These are phyloP conservation scores for Aureobasidium sp. DNA, from an alignment of 2,329 filamentous ascomycete species.

Conservation along the genomic window DNA sequence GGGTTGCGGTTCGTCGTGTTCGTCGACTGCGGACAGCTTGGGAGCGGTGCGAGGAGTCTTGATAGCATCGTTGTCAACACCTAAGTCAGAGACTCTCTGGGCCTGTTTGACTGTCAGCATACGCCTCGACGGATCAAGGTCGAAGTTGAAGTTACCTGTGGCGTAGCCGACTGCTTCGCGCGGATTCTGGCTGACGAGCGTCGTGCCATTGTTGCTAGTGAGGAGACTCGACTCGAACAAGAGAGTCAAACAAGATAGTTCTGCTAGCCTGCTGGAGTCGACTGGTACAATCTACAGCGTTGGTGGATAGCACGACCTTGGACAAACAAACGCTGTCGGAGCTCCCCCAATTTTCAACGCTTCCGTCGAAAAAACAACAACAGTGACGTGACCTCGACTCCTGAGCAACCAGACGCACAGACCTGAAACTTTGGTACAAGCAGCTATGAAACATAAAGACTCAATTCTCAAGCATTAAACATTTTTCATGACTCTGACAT, in stretches of 20 bases:
- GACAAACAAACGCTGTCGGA: background rate
- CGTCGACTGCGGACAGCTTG: slow-evolving; percentile 40
- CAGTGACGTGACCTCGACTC: background rate
- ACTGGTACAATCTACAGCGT: slow-evolving; percentile 1
- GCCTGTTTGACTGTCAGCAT: background rate
- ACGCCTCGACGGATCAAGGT: background rate
- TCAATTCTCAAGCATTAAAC: background rate
- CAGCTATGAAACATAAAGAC: background rate
- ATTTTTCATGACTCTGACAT: background rate
- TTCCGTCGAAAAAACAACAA: background rate
- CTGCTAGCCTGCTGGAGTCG: background rate
- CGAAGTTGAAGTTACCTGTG: slow-evolving; percentile 18
- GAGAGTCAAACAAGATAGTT: background rate
- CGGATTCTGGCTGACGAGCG: slow-evolving; percentile 29
- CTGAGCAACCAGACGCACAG: background rate
- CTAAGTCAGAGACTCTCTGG: slow-evolving; percentile 28
- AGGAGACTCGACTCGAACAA: background rate
- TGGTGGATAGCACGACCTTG: background rate
- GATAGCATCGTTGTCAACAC: slow-evolving; percentile 25
- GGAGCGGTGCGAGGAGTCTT: slow-evolving; percentile 29
- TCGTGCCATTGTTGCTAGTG: slow-evolving; percentile 25
- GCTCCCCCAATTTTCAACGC: background rate
- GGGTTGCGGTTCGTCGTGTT: slow-evolving; percentile 36
- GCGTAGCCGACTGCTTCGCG: slow-evolving; percentile 24
- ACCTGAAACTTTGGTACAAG: background rate